phyloP scores from a whole-genome alignment of 139 green algal species.

The Spirogloea muscicola region DNA sequence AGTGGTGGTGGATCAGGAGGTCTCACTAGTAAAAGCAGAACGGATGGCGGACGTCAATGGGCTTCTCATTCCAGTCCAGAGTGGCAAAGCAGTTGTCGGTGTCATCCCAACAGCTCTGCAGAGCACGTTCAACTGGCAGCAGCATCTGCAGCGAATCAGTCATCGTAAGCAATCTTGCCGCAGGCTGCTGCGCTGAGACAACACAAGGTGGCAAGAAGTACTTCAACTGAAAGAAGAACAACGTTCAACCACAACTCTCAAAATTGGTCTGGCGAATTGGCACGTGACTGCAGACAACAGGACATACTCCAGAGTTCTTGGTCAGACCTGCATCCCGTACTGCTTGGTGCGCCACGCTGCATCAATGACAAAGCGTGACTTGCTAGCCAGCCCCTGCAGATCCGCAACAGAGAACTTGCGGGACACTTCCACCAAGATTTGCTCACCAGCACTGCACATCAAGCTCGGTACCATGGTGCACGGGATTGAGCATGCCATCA shows the following conservation, averaged over 20 bases:
- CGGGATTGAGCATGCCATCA: too few relatives aligned
- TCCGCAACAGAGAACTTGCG: conserved; percentile 59
- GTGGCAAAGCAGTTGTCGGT: conserved; percentile 56
- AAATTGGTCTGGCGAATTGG: too few relatives aligned
- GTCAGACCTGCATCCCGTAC: conserved; percentile 48
- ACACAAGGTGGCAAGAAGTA: too few relatives aligned
- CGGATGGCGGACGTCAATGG: conserved; percentile 54
- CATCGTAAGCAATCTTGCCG: too few relatives aligned
- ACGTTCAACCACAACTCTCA: too few relatives aligned
- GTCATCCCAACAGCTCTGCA: conserved; percentile 52
- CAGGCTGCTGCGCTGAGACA: too few relatives aligned
- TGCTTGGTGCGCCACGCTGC: conserved; percentile 19
- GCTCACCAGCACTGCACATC: conserved; percentile 44
- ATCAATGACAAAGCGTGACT: conserved; percentile 37
- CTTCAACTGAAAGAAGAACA: too few relatives aligned
- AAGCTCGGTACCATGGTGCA: too few relatives aligned
- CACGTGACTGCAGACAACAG: too few relatives aligned
- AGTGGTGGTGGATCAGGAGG: neutral
- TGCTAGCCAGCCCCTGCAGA: conserved; percentile 34
- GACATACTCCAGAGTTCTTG: conserved; percentile 36
- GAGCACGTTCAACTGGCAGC: conserved; percentile 38
- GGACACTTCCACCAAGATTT: conserved; percentile 61
- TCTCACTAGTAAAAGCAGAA: conserved; percentile 43
- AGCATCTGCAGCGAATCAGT: conserved; percentile 58
- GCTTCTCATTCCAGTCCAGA: conserved; percentile 58